A percentile compares a stretch with the other conserved stretches of the same genome.
phyloP scores from a whole-genome alignment of 2,329 filamentous ascomycete genomes.

The Periconia digitata region DNA sequence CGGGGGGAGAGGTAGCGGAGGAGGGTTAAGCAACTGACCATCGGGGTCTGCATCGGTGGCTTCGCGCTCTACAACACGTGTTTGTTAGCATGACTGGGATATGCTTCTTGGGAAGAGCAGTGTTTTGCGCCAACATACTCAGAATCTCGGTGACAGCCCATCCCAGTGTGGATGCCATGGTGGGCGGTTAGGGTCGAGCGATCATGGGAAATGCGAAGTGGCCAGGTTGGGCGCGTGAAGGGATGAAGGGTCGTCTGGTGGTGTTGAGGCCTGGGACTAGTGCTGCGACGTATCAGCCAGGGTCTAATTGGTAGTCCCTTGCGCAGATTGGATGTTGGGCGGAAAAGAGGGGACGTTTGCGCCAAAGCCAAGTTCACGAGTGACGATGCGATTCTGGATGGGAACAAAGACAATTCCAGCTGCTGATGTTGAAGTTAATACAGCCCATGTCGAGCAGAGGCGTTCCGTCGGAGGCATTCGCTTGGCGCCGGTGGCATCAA shows the following conservation, averaged over 20 bases:
- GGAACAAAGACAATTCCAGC: too few relatives aligned
- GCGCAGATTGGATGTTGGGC: too few relatives aligned
- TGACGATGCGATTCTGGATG: too few relatives aligned
- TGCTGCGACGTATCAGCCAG: constrained; percentile 3
- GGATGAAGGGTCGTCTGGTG: constrained; percentile 12
- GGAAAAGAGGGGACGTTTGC: too few relatives aligned
- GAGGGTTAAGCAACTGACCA: constrained; percentile 33
- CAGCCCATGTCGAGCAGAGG: too few relatives aligned
- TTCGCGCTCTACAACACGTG: constrained; percentile 43
- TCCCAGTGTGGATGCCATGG: constrained; percentile 43
- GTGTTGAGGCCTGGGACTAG: constrained; percentile 3
- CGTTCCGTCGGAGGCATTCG: too few relatives aligned
- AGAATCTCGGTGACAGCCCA: constrained; percentile 43
- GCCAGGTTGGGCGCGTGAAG: constrained; percentile 11
- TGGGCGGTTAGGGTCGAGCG: constrained; percentile 25
- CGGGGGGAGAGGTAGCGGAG: constrained; percentile 11
- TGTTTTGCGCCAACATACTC: constrained; percentile 33
- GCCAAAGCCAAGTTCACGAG: too few relatives aligned
- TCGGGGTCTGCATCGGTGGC: constrained; percentile 51
- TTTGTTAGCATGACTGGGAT: constrained; percentile 16
- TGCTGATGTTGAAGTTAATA: too few relatives aligned
- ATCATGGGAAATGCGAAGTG: constrained; percentile 29
- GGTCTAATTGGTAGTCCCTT: background rate
- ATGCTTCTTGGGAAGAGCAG: constrained; percentile 3
- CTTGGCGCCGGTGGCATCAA: too few relatives aligned